Evolutionary conservation across 2,329 filamentous ascomycete species (phyloP), one percentile per base, ranked within the genome.

Genomic region (Phyllosticta citriasiana): DNA sequence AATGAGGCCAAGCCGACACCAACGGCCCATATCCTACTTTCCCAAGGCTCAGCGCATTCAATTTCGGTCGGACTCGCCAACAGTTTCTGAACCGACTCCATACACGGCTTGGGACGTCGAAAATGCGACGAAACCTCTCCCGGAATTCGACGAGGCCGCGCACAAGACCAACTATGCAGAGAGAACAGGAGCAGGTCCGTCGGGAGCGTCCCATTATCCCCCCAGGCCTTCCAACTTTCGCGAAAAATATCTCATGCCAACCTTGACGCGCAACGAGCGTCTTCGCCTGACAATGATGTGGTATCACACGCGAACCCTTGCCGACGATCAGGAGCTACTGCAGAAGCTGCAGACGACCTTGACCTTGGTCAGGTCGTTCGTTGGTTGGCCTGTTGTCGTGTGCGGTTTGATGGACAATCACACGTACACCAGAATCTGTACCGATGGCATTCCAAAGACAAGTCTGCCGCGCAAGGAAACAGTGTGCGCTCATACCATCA

Each of bases 321-420:
- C 74, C 10, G 65, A 75, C 7, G 75, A 80, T 58, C 63, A 63
- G 6, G 76, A 78, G 40, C 68, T 79, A 40, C 67, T 79, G 16
- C 70, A 70, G 2, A 71, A 73, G 0, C 64, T 80, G 3, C 76
- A 78, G 26, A 74, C 78, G 26, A 78, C 78, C 62, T 70, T 76
- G 0, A 67, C 70, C 16, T 66, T 80, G 2, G 76, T 74, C 0
- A 68, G 73, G 25, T 73, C 78, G 24, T 73, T 73, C 0, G 72
- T 74, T 4, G 76, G 71, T 7, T 80, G 78, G 77, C 77, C 80
- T 8, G 77, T 73, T 59, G 77, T 72, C n/a, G 74, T 62, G 79
- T 47, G 40, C 7, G 40, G 40, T 4, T 1, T 47, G 19, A 69
- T 78, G 5, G 78, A 78, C 2, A 65, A 79, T 2, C 68, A 33